Evolutionary conservation across 345 rosid genomes (phyloP).

Genomic region (Gossypium rotundifolium): DNA sequence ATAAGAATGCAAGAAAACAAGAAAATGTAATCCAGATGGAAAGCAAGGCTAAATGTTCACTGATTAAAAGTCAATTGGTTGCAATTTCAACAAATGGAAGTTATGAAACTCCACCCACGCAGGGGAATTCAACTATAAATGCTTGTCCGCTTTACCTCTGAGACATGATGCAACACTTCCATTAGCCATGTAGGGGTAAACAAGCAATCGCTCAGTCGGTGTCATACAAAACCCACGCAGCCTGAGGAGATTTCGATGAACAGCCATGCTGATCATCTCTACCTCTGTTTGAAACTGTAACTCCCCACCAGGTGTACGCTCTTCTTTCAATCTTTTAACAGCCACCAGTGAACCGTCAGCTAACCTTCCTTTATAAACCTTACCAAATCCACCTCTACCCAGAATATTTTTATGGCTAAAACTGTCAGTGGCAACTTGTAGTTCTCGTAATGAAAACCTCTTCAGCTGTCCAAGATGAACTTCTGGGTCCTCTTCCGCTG

Average conservation of each 20-base stretch:
- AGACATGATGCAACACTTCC: constrained; percentile 98
- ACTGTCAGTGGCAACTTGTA: constrained; percentile 90
- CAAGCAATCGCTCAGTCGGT: constrained; percentile 86
- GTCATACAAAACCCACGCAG: constrained; percentile 97
- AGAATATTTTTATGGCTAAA: constrained; percentile 89
- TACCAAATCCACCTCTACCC: constrained; percentile 98
- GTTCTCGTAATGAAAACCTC: constrained; percentile 86
- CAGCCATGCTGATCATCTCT: constrained; percentile 99
- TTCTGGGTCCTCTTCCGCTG: constrained; percentile 99
- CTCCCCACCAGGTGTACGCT: constrained; percentile 96
- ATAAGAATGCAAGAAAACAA: neutral
- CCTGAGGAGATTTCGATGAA: constrained; percentile 88
- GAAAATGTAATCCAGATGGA: neutral
- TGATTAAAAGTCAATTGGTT: neutral
- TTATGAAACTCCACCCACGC: neutral
- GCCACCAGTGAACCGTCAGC: constrained; percentile 94
- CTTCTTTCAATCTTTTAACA: constrained; percentile 93
- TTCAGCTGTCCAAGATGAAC: constrained; percentile 96
- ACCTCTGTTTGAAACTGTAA: constrained; percentile 98
- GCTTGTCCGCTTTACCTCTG: constrained; percentile 47
- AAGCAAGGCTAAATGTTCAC: neutral
- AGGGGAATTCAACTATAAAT: neutral
- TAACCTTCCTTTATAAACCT: constrained; percentile 89
- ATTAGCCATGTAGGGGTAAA: constrained; percentile 98
- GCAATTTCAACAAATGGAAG: neutral